These are phyloP conservation scores for Yamadazyma trypodendri DNA, from an alignment of 1,139 yeast species.

Conservation along the genomic window DNA sequence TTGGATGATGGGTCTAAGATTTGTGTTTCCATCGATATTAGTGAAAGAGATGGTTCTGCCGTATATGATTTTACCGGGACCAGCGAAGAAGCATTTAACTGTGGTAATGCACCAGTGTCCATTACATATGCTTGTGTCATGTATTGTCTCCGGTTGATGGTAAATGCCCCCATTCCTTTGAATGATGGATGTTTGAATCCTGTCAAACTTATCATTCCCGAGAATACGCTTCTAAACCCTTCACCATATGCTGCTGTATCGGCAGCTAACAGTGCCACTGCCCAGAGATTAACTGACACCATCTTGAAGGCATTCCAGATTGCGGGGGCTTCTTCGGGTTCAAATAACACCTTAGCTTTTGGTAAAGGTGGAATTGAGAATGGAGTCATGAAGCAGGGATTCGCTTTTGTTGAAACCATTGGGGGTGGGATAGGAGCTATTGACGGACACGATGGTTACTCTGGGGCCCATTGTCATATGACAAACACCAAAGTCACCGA, in stretches of 20 bases:
- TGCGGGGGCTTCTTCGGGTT: constrained; percentile 10
- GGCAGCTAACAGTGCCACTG: constrained; percentile 47
- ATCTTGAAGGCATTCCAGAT: constrained; percentile 10
- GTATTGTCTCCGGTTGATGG: constrained; percentile 39
- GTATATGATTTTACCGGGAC: constrained; percentile 57
- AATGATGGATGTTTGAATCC: constrained; percentile 46
- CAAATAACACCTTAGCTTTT: constrained; percentile 11
- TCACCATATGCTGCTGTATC: constrained; percentile 42
- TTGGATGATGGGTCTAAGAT: constrained; percentile 64
- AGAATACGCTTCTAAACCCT: constrained; percentile 35
- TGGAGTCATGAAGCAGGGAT: constrained; percentile 15
- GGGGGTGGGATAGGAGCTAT: constrained; percentile 16
- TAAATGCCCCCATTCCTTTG: constrained; percentile 41
- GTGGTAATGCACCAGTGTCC: constrained; percentile 41
- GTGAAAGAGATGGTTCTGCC: constrained; percentile 42
- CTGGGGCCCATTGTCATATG: constrained; percentile 48
- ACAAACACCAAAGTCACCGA: constrained; percentile 43
- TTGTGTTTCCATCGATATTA: constrained; percentile 41
- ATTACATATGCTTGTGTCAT: constrained; percentile 41
- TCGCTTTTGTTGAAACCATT: constrained; percentile 16
- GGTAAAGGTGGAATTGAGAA: constrained; percentile 14
- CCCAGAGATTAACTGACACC: constrained; percentile 41
- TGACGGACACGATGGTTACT: constrained; percentile 29
- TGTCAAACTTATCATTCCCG: constrained; percentile 33
- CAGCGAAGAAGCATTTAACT: constrained; percentile 36